phyloP scores from a whole-genome alignment of 106 monocot genomes.

The Dendrobium catenatum region DNA sequence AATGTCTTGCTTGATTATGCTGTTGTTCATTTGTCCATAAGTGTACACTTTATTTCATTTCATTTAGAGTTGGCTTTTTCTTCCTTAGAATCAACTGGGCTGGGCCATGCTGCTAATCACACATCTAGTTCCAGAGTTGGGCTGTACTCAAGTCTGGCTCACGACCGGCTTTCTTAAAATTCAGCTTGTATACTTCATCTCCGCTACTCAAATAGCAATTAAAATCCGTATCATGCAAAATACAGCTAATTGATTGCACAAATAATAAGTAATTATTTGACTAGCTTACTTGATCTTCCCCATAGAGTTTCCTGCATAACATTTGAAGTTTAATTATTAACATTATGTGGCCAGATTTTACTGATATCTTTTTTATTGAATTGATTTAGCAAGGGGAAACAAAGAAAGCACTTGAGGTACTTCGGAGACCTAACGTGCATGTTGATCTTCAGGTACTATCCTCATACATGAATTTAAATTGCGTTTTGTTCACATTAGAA shows the following conservation, averaged over 20 bases:
- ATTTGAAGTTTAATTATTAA: background rate
- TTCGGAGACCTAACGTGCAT: slow-evolving; percentile 78
- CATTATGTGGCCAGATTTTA: background rate
- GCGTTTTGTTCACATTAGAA: background rate
- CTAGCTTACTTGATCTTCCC: background rate
- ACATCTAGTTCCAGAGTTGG: background rate
- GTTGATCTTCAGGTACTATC: slow-evolving; percentile 80
- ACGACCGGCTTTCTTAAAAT: background rate
- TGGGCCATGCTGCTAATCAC: background rate
- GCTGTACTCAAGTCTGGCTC: background rate
- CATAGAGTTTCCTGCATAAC: background rate
- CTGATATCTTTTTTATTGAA: slow-evolving; percentile 8
- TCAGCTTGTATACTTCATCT: background rate
- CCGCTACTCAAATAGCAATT: background rate
- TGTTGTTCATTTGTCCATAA: background rate
- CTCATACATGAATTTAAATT: background rate
- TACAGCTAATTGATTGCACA: background rate
- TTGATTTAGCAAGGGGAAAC: slow-evolving; percentile 86
- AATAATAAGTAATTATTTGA: background rate
- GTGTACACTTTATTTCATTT: background rate
- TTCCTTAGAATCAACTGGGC: no score
- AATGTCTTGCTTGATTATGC: no score
- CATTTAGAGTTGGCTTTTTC: background rate
- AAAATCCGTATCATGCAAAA: background rate
- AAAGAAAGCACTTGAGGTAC: slow-evolving; percentile 86